Evolutionary conservation across 305 asterid genomes (phyloP).

Genomic region (Stenogyne calaminthoides): DNA sequence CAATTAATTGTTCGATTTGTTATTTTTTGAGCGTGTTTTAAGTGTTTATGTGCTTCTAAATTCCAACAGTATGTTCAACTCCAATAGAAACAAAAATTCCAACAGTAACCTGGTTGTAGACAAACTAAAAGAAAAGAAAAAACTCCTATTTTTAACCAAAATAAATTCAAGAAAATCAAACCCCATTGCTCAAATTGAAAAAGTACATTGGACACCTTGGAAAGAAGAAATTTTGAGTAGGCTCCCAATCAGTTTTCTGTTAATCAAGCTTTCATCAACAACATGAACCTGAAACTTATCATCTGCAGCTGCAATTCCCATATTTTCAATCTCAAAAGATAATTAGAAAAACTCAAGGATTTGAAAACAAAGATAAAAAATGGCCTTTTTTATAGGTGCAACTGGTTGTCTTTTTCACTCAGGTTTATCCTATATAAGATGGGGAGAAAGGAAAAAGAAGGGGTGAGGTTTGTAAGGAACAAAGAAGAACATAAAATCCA

Average conservation of each 20-base stretch:
- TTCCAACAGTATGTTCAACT: constrained; percentile 10
- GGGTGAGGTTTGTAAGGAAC: too few relatives aligned
- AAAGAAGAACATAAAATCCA: too few relatives aligned
- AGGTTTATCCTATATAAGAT: too few relatives aligned
- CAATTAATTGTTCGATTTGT: too few relatives aligned
- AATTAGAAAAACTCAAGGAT: neutral
- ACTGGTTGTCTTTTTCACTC: too few relatives aligned
- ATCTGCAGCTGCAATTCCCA: constrained; percentile 70
- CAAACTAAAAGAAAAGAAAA: neutral
- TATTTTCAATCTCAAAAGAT: constrained; percentile 21
- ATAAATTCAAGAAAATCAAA: neutral
- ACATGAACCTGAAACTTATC: constrained; percentile 80
- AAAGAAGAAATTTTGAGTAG: constrained; percentile 75
- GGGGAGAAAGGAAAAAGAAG: too few relatives aligned
- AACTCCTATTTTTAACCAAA: neutral
- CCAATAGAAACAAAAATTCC: neutral
- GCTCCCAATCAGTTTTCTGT: constrained; percentile 76
- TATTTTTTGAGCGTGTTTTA: too few relatives aligned
- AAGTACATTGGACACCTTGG: constrained; percentile 49
- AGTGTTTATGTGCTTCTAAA: too few relatives aligned
- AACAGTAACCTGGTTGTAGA: too few relatives aligned
- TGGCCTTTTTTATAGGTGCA: too few relatives aligned
- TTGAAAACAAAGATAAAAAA: neutral
- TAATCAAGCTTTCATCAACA: constrained; percentile 84
- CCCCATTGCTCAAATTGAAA: neutral